These are phyloP conservation scores for Leccinum fallax DNA, from an alignment of 1,284 basidiomycete genomes.

Conservation along the genomic window DNA sequence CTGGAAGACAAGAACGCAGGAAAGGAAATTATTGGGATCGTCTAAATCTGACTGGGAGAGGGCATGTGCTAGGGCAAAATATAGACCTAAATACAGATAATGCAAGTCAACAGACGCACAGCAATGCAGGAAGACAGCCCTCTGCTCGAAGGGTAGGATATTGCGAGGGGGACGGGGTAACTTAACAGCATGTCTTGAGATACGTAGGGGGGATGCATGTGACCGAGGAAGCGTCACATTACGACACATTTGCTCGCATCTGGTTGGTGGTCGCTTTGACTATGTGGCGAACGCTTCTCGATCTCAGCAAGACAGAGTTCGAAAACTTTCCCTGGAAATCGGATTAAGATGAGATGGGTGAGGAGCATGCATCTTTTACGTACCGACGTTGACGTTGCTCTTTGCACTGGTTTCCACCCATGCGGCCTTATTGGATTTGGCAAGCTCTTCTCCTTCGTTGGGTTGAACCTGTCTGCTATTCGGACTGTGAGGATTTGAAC, in stretches of 20 bases:
- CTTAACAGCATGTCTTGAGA: conserved; percentile 29
- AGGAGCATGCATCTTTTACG: conserved; percentile 34
- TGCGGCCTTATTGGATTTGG: conserved; percentile 71
- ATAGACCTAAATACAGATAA: conserved; percentile 40
- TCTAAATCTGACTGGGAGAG: conserved; percentile 30
- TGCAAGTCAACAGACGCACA: conserved; percentile 37
- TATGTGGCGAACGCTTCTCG: conserved; percentile 67
- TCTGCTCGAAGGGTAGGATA: conserved; percentile 30
- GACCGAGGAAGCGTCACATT: conserved; percentile 54
- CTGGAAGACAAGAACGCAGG: conserved; percentile 25
- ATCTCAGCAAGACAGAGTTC: conserved; percentile 88
- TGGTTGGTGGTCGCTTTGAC: conserved; percentile 58
- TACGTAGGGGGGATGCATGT: conserved; percentile 14
- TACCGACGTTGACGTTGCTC: conserved; percentile 87
- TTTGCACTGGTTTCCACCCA: conserved; percentile 92
- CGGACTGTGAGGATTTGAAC: conserved; percentile 30
- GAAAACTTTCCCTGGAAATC: conserved; percentile 75
- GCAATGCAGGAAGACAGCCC: conserved; percentile 30
- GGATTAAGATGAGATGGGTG: conserved; percentile 9
- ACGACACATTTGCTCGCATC: conserved; percentile 62
- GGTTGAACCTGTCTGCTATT: conserved; percentile 73
- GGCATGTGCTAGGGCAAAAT: conserved; percentile 23
- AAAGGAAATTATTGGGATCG: conserved; percentile 35
- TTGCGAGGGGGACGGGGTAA: conserved; percentile 33
- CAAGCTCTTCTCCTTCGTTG: conserved; percentile 77